Base-by-base conservation (phyloP, 345 rosid genomes). In the Trapa bicornis region DNA sequence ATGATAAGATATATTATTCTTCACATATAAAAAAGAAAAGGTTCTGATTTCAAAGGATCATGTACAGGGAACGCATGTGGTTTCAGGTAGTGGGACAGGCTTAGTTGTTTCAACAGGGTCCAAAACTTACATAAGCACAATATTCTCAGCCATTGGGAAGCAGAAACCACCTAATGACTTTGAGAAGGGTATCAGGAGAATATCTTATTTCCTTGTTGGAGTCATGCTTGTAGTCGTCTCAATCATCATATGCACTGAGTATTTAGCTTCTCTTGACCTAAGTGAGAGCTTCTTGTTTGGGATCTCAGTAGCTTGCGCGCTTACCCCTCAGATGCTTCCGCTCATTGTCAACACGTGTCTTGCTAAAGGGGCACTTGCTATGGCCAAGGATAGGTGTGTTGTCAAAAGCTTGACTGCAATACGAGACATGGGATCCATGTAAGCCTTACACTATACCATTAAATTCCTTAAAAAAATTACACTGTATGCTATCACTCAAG, bases 251-350 rank as follows among this genome's bases (percentile, higher is more conserved):
- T 14, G 81, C 48, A 47, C 72, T 14, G 78, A 72, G 72, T 80
- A 80, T 71, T 33, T 68, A 12, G 72, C 79, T 33, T 80, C 86
- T 41, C 10, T 56, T 32, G 0, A 45, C 60, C 52, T 75, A 73
- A 81, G 82, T 53, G 85, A 79, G 53, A 84, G 89, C 67, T 16
- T 80, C 64, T 77, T 87, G 73, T 87, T 87, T 14, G 89, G 86
- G 38, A 77, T 80, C 57, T 87, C 92, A 0, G 89, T 87, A 58
- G 89, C 89, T 0, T 84, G 89, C 62, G 89, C 88, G 0, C 86
- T 87, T 22, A 87, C 93, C 53, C 93, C 93, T 61, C 88, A 87
- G 70, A 87, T 87, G 89, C 89, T 87, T 76, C 93, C 89, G 60
- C 85, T 87, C 47, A 79, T 87, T 45, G 86, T 80, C 37, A 83